These are phyloP conservation scores for Aspergillus udagawae DNA, from an alignment of 2,329 filamentous ascomycete genomes.

Conservation along the genomic window DNA sequence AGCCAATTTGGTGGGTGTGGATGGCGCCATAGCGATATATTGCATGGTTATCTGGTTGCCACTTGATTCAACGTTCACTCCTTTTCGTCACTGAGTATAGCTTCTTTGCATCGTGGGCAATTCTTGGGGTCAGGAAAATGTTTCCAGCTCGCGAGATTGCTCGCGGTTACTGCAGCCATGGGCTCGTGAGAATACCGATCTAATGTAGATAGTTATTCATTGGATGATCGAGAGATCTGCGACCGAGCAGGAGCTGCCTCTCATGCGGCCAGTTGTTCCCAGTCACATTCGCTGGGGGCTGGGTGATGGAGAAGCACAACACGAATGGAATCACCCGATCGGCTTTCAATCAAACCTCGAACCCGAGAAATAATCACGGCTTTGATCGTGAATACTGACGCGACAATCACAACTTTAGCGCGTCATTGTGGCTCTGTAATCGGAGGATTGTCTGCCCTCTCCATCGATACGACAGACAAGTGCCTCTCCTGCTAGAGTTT, in stretches of 20 bases:
- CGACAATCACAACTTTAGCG: neutral
- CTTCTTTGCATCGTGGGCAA: constrained; percentile 11
- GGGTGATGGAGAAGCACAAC: neutral
- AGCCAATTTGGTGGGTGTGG: neutral
- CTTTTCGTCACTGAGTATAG: constrained; percentile 2
- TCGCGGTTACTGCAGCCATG: neutral
- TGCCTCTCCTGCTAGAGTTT: neutral
- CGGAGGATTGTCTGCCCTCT: neutral
- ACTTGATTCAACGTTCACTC: constrained; percentile 3
- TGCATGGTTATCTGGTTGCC: neutral
- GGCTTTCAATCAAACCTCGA: neutral
- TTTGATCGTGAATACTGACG: too few relatives aligned
- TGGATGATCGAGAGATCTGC: neutral
- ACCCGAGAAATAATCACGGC: neutral
- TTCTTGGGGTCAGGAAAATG: neutral
- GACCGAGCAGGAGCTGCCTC: neutral
- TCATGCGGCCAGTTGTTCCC: neutral
- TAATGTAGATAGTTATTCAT: neutral
- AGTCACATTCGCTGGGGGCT: neutral
- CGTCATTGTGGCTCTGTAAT: neutral
- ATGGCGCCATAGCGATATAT: neutral
- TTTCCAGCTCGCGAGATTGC: neutral
- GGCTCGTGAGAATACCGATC: neutral
- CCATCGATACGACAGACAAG: neutral
- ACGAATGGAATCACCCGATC: neutral